Percentiles rank a stretch among this genome's conserved stretches.
Conservation (phyloP, 148 eudicot genomes). For the Rhododendron ovatum region DNA sequence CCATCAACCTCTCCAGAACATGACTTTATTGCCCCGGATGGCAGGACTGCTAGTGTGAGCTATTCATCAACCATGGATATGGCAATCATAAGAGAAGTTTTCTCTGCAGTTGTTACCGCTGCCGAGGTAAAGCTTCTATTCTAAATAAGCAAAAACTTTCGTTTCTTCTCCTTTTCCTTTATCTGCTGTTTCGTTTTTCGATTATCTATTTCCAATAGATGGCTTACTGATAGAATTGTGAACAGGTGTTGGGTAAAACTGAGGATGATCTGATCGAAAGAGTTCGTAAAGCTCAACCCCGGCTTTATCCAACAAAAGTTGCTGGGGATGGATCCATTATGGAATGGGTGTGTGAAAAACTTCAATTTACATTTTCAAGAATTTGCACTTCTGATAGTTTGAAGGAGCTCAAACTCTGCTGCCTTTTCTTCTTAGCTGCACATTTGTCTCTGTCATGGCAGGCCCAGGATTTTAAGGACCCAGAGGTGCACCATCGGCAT, state of each 20-base stretch:
- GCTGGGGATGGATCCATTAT: conserved; percentile 70
- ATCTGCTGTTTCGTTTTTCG: neutral
- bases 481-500: conserved; percentile 70
- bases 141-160: neutral
- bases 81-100: conserved; percentile 72
- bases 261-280: conserved; percentile 45
- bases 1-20: conserved; percentile 99
- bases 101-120: conserved; percentile 56
- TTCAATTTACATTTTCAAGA: neutral
- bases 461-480: conserved; percentile 68
- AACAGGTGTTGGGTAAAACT: conserved; percentile 55
- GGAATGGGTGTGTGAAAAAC: conserved; percentile 62
- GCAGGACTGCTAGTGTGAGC: conserved; percentile 84
- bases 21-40: conserved; percentile 63
- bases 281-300: conserved; percentile 64
- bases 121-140: conserved; percentile 35
- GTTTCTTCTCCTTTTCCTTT: neutral
- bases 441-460: conserved; percentile 11
- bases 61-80: conserved; percentile 93
- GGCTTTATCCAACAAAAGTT: conserved; percentile 51
- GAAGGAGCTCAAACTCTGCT: neutral
- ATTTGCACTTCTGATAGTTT: neutral
- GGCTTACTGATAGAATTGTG: neutral
- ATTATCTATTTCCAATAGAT: neutral
- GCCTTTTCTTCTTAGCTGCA: neutral